Percentiles rank a stretch among this genome's conserved stretches.
These are phyloP conservation scores for Takashimella tepidaria DNA, from an alignment of 1,284 basidiomycete genomes.

Conservation along the genomic window DNA sequence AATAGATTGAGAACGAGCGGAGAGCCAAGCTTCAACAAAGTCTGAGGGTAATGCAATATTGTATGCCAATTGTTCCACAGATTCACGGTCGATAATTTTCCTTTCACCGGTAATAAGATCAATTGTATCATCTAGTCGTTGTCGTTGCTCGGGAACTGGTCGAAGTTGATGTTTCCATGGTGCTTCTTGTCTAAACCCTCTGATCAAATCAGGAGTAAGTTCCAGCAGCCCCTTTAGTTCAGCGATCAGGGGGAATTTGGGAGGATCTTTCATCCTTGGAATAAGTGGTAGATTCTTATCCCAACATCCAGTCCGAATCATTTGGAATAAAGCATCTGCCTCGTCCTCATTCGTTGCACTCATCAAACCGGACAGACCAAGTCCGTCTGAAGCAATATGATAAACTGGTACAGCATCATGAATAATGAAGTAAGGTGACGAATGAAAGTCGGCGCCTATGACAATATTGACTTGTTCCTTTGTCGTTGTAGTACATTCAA, in stretches of 20 bases:
- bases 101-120: conserved; percentile 13
- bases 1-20: background rate
- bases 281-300: background rate
- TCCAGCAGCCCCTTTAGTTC: conserved; percentile 16
- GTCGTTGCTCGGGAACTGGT: conserved; percentile 23
- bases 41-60: conserved; percentile 25
- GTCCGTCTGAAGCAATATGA: conserved; percentile 21
- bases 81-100: conserved; percentile 12
- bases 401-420: conserved; percentile 38
- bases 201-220: conserved; percentile 12
- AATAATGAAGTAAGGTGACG: conserved; percentile 28
- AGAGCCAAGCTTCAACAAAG: conserved; percentile 19
- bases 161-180: conserved; percentile 27
- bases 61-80: conserved; percentile 27
- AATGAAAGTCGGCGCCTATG: background rate
- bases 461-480: background rate
- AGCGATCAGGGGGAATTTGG: conserved; percentile 15
- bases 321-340: background rate
- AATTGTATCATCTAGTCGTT: conserved; percentile 23
- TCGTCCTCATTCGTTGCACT: conserved; percentile 13
- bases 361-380: conserved; percentile 27
- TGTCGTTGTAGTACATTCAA: background rate
- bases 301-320: background rate
- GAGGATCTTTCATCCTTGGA: conserved; percentile 2
- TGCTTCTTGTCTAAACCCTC: conserved; percentile 17